These are phyloP conservation scores for Onygena corvina DNA, from an alignment of 2,329 filamentous ascomycete species.

Conservation along the genomic window DNA sequence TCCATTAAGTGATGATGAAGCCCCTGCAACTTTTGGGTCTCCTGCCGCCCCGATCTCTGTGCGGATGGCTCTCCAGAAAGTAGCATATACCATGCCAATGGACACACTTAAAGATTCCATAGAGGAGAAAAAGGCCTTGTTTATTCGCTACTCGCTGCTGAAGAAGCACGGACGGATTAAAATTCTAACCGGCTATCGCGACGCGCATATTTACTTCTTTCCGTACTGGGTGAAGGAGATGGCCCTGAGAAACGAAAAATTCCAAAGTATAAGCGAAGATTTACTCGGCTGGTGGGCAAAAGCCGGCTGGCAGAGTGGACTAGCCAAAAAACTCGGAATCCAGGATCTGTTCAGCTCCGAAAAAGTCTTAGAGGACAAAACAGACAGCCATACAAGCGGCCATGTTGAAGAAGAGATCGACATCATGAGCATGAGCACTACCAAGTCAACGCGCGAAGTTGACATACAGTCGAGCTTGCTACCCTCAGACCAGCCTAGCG, in stretches of 20 bases:
- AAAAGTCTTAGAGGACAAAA: conserved; percentile 32
- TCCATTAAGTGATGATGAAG: conserved; percentile 45
- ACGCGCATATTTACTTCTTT: conserved; percentile 90
- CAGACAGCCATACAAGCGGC: conserved; percentile 28
- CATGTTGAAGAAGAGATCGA: conserved; percentile 43
- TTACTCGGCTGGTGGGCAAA: conserved; percentile 94
- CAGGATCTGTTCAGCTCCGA: conserved; percentile 49
- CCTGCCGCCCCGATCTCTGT: conserved; percentile 48
- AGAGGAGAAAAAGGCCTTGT: conserved; percentile 55
- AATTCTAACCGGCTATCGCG: conserved; percentile 72
- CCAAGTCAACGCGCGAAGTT: conserved; percentile 27
- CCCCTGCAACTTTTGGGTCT: conserved; percentile 38
- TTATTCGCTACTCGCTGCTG: conserved; percentile 64
- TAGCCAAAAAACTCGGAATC: conserved; percentile 66
- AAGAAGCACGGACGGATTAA: conserved; percentile 62
- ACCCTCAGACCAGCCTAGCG: conserved; percentile 14
- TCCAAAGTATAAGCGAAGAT: conserved; percentile 85
- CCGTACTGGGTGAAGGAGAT: conserved; percentile 85
- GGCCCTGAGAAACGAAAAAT: conserved; percentile 61
- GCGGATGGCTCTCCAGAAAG: conserved; percentile 55
- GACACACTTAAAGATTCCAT: conserved; percentile 76
- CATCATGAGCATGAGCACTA: conserved; percentile 42
- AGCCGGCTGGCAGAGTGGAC: conserved; percentile 72
- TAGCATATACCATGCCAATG: conserved; percentile 78
- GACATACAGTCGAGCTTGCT: conserved; percentile 12